These are phyloP conservation scores for Sphaerosporella brunnea DNA, from an alignment of 495 filamentous ascomycete genomes.

Conservation along the genomic window DNA sequence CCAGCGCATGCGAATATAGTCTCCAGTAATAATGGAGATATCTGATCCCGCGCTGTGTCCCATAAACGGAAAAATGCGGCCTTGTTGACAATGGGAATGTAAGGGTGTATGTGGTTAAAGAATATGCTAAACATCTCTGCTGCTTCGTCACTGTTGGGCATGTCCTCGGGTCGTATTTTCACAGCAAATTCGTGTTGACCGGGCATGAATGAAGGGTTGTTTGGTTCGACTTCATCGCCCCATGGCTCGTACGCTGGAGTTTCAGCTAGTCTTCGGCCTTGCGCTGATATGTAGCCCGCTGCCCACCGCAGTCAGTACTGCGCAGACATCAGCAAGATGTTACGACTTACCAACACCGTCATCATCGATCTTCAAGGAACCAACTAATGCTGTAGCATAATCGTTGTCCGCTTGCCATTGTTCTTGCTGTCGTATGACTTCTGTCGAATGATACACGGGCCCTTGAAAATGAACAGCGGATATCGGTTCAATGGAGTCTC, in stretches of 20 bases:
- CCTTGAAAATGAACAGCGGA: conserved; percentile 18
- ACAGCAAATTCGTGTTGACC: conserved; percentile 31
- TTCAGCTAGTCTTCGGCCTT: conserved; percentile 23
- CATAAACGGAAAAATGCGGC: conserved; percentile 78
- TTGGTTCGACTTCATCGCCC: conserved; percentile 17
- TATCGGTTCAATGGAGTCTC: conserved; percentile 18
- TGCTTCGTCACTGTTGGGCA: conserved; percentile 74
- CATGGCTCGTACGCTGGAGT: conserved; percentile 27
- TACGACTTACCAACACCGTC: conserved; percentile 59
- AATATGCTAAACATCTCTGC: conserved; percentile 82
- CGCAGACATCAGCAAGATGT: not conserved
- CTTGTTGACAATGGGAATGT: conserved; percentile 84
- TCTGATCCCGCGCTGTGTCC: conserved; percentile 64
- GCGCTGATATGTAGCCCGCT: conserved; percentile 26
- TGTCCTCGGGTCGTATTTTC: conserved; percentile 80
- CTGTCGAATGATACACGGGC: conserved; percentile 17
- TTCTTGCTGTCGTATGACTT: conserved; percentile 4
- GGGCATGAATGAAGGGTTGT: conserved; percentile 19
- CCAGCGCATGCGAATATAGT: conserved; percentile 90
- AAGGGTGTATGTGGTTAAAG: conserved; percentile 84
- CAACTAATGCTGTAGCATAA: conserved; percentile 36
- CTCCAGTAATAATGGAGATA: conserved; percentile 83
- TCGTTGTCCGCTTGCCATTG: conserved; percentile 6
- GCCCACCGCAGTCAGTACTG: not conserved
- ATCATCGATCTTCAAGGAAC: conserved; percentile 74